Evolutionary conservation across 2,329 filamentous ascomycete species (phyloP), one percentile per base, ranked within the genome.

Genomic region (Nigrograna mackinnonii): DNA sequence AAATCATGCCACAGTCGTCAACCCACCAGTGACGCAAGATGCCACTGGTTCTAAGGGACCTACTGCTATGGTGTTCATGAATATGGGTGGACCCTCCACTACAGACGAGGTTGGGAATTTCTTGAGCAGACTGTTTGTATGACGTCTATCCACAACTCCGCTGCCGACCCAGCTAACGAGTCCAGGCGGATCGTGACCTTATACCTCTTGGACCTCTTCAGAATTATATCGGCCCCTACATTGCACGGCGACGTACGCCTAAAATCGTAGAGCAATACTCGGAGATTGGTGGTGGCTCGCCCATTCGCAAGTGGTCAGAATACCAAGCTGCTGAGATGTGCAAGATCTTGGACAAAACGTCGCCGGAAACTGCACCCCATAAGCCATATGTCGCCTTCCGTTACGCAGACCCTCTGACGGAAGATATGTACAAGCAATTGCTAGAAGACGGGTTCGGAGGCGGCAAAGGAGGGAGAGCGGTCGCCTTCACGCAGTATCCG

Each of bases 361-460:
- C 87, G 2, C 94, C 94, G 5, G 87, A 95, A 64, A 96, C 91
- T 1, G 94, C 94, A 3, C 94, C 94, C 5, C 94, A 99, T 68
- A 96, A 94, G 68, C 94, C 94, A 6, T 99, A 99, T 62, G 91
- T 97, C 35, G 92, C 94, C 12, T 99, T 99, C 69, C 87, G 94
- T 49, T 99, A 99, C 64, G 92, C 95, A 12, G 79, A 91, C 48
- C 94, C 94, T 1, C 71, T 99, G 63, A 99, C 94, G 2, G 94
- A 97, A 72, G 84, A 95, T 56, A 96, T 91, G 83, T 97, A 99
- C 67, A 78, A 82, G 40, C 80, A 83, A 58, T 71, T 99, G 50
- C 73, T 99, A 18, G 84, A 83, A 6, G 94, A 99, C 66, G 94
- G 94, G 0, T 96, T 97, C 64, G 92, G 91, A 9, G 83, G 85